Evolutionary conservation across 1,139 yeast species (phyloP).

Genomic region (Candida labiduridarum): DNA sequence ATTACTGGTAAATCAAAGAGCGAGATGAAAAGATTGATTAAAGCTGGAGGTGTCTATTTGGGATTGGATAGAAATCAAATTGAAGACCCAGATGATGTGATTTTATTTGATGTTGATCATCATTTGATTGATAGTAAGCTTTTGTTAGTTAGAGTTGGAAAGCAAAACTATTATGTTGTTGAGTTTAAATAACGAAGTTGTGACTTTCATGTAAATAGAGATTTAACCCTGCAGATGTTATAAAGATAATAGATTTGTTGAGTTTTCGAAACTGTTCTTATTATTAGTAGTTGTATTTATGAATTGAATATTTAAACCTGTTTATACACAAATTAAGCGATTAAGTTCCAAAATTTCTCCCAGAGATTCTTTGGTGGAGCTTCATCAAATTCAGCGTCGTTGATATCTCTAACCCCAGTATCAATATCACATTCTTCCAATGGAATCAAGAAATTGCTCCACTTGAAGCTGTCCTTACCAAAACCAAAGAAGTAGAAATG

Average conservation of each 20-base stretch:
- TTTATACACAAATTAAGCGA: conserved; percentile 18
- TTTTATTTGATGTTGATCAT: conserved; percentile 44
- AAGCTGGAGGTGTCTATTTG: conserved; percentile 70
- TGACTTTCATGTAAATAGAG: conserved; percentile 1
- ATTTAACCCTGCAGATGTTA: background rate
- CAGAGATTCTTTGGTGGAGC: conserved; percentile 43
- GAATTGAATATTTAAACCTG: background rate
- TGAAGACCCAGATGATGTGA: conserved; percentile 50
- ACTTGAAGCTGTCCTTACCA: conserved; percentile 31
- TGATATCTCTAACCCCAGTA: conserved; percentile 60
- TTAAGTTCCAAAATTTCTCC: conserved; percentile 54
- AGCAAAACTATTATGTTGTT: conserved; percentile 62
- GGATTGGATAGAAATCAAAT: conserved; percentile 66
- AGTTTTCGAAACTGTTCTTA: background rate
- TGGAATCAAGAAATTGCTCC: conserved; percentile 39
- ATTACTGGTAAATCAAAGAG: conserved; percentile 43
- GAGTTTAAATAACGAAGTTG: conserved; percentile 29
- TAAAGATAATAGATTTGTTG: background rate
- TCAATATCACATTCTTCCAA: conserved; percentile 63
- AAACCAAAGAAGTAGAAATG: conserved; percentile 52
- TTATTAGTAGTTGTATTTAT: background rate
- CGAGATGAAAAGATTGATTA: conserved; percentile 66
- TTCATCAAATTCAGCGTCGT: conserved; percentile 53
- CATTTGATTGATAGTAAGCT: conserved; percentile 63
- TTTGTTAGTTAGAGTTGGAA: conserved; percentile 74